These are phyloP conservation scores for Backusella macrospora DNA, from an alignment of 192 early-diverging fungal species.

Conservation along the genomic window DNA sequence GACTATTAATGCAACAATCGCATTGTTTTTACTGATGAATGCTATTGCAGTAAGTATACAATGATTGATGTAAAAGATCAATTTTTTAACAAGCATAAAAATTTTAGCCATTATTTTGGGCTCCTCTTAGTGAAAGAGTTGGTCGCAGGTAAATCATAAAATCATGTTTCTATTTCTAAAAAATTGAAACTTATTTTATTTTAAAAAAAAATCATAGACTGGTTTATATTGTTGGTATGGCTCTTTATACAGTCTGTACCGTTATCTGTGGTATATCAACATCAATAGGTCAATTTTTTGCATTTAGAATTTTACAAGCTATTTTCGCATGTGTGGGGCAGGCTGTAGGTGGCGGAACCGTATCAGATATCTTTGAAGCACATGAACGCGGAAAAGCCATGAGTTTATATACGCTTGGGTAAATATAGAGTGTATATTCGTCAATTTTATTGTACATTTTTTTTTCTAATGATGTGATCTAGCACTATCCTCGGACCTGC, in stretches of 20 bases:
- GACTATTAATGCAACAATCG: constrained; percentile 34
- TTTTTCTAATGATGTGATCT: background rate
- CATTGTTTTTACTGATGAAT: constrained; percentile 27
- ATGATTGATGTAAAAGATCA: background rate
- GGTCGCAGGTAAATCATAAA: constrained; percentile 27
- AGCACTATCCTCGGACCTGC: constrained; percentile 43
- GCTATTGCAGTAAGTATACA: constrained; percentile 20
- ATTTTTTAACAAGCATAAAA: background rate
- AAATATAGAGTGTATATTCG: background rate
- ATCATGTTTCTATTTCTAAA: background rate
- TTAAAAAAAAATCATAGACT: constrained; percentile 13
- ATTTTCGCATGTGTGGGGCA: constrained; percentile 36
- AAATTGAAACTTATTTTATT: background rate
- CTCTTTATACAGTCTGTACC: constrained; percentile 33
- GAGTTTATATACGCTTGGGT: constrained; percentile 31
- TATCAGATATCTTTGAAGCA: constrained; percentile 41
- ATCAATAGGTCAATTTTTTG: constrained; percentile 38
- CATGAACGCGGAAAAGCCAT: constrained; percentile 39
- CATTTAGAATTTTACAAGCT: constrained; percentile 40
- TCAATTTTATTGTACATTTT: background rate
- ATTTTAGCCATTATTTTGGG: constrained; percentile 31
- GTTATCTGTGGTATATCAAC: constrained; percentile 32
- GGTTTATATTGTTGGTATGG: constrained; percentile 38
- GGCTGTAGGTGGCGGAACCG: constrained; percentile 38
- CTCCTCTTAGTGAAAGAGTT: constrained; percentile 33